phyloP scores from a whole-genome alignment of 768 basidiomycete genomes.

The Suillus decipiens region DNA sequence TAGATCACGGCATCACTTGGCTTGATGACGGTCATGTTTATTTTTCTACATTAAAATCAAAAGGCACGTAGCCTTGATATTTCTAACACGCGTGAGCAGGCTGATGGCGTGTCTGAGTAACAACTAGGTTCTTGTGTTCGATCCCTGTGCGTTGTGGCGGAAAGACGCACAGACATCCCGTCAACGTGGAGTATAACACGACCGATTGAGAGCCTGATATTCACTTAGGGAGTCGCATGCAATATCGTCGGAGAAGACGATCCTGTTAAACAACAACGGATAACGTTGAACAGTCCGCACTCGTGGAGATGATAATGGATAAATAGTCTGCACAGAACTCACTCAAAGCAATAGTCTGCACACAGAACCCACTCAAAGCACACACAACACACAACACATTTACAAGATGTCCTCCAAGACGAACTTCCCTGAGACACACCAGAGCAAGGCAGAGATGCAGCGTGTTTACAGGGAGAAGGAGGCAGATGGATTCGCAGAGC shows the following conservation, averaged over 20 bases:
- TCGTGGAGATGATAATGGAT: background rate
- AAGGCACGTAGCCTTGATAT: background rate
- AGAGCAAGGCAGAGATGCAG: background rate
- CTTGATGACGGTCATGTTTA: background rate
- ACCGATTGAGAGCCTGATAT: background rate
- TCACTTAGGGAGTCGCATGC: background rate
- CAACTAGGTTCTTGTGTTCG: background rate
- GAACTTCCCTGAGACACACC: background rate
- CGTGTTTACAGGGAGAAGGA: conserved; percentile 5
- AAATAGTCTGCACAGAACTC: background rate
- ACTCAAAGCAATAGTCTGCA: too few species aligned
- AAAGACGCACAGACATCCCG: background rate
- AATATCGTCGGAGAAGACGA: too few species aligned
- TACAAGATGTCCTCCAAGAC: background rate
- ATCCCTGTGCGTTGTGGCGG: background rate
- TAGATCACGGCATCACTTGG: background rate
- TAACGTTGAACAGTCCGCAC: background rate
- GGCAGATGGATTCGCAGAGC: background rate
- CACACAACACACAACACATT: background rate
- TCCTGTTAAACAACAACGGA: background rate
- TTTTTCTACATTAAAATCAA: too few species aligned
- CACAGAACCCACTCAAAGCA: too few species aligned
- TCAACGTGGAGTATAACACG: background rate
- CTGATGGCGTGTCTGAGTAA: background rate
- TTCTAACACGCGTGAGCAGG: background rate